Conservation (phyloP, 257 asterid species). For the Leptodermis oblonga region DNA sequence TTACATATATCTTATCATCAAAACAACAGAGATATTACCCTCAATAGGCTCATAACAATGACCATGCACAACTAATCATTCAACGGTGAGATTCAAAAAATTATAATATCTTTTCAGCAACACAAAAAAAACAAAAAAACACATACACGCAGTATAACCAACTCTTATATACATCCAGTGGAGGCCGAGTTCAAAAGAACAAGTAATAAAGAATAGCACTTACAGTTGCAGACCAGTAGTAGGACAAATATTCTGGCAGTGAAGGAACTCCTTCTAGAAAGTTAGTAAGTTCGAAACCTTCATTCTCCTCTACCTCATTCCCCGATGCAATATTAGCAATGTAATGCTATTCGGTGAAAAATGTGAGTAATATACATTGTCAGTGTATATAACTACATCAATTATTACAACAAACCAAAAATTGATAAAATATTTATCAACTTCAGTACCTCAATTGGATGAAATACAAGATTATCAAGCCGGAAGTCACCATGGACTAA, state of each 20-base stretch:
- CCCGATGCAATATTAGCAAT: conserved; percentile 48
- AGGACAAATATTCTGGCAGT: conserved; percentile 61
- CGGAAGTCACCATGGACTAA: conserved; percentile 98
- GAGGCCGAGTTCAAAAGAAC: too few species aligned
- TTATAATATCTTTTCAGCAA: neutral
- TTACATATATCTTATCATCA: too few species aligned
- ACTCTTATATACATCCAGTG: neutral
- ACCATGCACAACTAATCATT: neutral
- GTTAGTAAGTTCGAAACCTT: conserved; percentile 52
- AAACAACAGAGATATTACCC: neutral
- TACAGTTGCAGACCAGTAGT: conserved; percentile 80
- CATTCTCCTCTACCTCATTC: conserved; percentile 44
- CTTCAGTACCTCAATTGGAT: conserved; percentile 78
- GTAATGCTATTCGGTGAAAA: conserved; percentile 54
- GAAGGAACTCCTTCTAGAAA: conserved; percentile 87
- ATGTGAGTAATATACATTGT: conserved; percentile 12
- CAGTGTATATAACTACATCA: neutral
- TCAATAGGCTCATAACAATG: neutral
- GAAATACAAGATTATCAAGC: conserved; percentile 90
- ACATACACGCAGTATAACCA: neutral
- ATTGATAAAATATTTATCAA: conserved; percentile 5
- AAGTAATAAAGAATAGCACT: conserved; percentile 31
- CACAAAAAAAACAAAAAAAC: neutral
- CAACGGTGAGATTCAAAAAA: neutral
- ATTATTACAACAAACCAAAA: neutral